Evolutionary conservation across 768 basidiomycete genomes (phyloP).

Genomic region (Suillus fuscotomentosus): DNA sequence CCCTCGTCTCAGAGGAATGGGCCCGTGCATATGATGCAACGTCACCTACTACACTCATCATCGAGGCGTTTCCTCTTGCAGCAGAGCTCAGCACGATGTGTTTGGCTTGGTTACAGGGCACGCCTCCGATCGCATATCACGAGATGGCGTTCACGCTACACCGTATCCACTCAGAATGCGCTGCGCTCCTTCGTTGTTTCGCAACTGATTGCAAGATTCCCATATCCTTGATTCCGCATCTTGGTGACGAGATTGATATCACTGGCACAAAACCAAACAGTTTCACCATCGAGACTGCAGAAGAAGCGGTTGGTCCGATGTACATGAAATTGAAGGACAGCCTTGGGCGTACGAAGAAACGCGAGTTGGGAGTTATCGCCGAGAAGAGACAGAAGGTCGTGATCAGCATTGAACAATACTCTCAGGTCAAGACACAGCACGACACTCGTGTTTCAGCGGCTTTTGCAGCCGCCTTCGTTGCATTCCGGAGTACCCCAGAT

Average conservation of each 20-base stretch:
- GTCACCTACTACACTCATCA: slow-evolving; percentile 39
- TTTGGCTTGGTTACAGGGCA: slow-evolving; percentile 69
- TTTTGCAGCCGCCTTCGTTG: slow-evolving; percentile 88
- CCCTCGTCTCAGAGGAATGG: slow-evolving; percentile 92
- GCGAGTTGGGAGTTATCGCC: slow-evolving; percentile 65
- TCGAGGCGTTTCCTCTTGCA: slow-evolving; percentile 58
- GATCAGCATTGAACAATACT: slow-evolving; percentile 73
- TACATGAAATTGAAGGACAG: slow-evolving; percentile 75
- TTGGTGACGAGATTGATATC: slow-evolving; percentile 78
- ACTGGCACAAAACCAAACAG: slow-evolving; percentile 58
- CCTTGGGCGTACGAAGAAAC: slow-evolving; percentile 76
- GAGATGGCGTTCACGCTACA: slow-evolving; percentile 85
- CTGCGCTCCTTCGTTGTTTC: slow-evolving; percentile 79
- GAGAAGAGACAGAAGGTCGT: slow-evolving; percentile 75
- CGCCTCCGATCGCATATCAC: slow-evolving; percentile 78
- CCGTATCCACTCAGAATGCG: slow-evolving; percentile 79
- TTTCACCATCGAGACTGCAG: slow-evolving; percentile 81
- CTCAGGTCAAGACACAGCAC: slow-evolving; percentile 78
- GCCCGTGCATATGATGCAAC: slow-evolving; percentile 53
- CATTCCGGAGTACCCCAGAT: slow-evolving; percentile 81
- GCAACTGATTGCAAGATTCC: slow-evolving; percentile 85
- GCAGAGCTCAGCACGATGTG: slow-evolving; percentile 67
- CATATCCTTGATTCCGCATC: slow-evolving; percentile 69
- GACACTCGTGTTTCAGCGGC: slow-evolving; percentile 87
- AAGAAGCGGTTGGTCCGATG: slow-evolving; percentile 63